Conservation (phyloP, 768 basidiomycete species). For the Lactarius indigo region DNA sequence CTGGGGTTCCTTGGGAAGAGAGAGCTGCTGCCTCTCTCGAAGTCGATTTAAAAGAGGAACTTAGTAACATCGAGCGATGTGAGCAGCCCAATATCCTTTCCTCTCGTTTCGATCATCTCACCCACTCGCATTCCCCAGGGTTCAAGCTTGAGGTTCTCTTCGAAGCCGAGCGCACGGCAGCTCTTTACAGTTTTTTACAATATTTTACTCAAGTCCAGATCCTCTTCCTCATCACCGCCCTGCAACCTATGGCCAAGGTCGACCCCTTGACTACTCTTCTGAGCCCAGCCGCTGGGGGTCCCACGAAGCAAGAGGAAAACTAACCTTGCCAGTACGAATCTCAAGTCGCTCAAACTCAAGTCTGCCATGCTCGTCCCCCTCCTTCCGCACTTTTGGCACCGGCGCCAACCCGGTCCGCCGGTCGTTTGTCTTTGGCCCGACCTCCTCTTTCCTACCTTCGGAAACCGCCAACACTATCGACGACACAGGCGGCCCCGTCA, state of each 20-base stretch:
- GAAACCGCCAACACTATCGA: slow-evolving; percentile 60
- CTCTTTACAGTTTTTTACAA: slow-evolving; percentile 47
- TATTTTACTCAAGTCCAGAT: slow-evolving; percentile 93
- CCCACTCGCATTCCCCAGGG: slow-evolving; percentile 49
- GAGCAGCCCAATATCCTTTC: slow-evolving; percentile 19
- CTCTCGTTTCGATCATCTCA: background rate
- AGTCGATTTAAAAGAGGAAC: slow-evolving; percentile 98
- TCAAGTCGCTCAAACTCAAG: slow-evolving; percentile 89
- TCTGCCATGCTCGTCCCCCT: slow-evolving; percentile 77
- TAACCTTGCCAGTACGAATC: slow-evolving; percentile 71
- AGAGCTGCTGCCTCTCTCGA: slow-evolving; percentile 99
- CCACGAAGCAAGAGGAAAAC: slow-evolving; percentile 97
- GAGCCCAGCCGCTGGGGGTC: slow-evolving; percentile 87
- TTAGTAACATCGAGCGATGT: slow-evolving; percentile 99
- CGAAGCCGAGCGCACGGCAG: too few species aligned
- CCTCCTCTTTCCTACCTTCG: slow-evolving; percentile 71
- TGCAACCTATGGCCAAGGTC: slow-evolving; percentile 31
- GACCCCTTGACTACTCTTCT: slow-evolving; percentile 89
- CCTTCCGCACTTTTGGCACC: slow-evolving; percentile 60
- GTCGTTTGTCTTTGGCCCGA: slow-evolving; percentile 63
- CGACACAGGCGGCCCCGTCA: slow-evolving; percentile 55
- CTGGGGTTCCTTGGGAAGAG: slow-evolving; percentile 57
- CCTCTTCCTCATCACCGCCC: slow-evolving; percentile 41
- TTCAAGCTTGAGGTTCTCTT: too few species aligned
- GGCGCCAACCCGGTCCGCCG: slow-evolving; percentile 55